A percentile compares a stretch with the other conserved stretches of the same genome.
These are phyloP conservation scores for Phellinidium pouzarii DNA, from an alignment of 1,284 basidiomycete genomes.

Conservation along the genomic window DNA sequence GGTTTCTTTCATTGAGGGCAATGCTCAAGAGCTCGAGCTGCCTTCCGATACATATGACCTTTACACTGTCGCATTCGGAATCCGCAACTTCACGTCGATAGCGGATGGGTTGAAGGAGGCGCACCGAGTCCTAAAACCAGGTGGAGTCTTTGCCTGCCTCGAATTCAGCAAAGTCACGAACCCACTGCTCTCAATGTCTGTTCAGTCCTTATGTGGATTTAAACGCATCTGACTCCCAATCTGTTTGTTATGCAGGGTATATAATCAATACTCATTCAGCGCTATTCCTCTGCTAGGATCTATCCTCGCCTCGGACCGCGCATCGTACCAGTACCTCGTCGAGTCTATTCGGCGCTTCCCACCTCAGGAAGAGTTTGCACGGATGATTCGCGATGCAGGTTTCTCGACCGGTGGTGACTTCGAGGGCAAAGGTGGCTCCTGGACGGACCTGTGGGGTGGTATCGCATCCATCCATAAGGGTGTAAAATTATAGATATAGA, in stretches of 20 bases:
- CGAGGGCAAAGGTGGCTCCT: slow-evolving; percentile 81
- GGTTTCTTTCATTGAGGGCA: slow-evolving; percentile 88
- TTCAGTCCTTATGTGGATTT: slow-evolving; percentile 19
- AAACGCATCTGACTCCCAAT: slow-evolving; percentile 14
- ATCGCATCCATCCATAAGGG: slow-evolving; percentile 82
- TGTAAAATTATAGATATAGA: slow-evolving; percentile 68
- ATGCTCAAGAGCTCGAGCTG: slow-evolving; percentile 84
- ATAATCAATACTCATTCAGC: slow-evolving; percentile 95
- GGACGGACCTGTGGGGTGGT: slow-evolving; percentile 82
- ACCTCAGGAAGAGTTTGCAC: slow-evolving; percentile 81
- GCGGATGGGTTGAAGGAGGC: slow-evolving; percentile 87
- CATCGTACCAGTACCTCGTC: slow-evolving; percentile 95
- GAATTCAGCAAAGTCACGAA: slow-evolving; percentile 96
- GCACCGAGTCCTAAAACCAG: slow-evolving; percentile 92
- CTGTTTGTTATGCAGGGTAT: slow-evolving; percentile 48
- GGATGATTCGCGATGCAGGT: slow-evolving; percentile 84
- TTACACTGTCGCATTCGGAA: slow-evolving; percentile 99
- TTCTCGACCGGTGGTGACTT: slow-evolving; percentile 67
- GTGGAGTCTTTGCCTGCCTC: slow-evolving; percentile 91
- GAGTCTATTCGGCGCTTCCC: slow-evolving; percentile 97
- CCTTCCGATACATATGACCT: slow-evolving; percentile 83
- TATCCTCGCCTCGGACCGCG: slow-evolving; percentile 91
- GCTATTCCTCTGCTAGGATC: slow-evolving; percentile 94
- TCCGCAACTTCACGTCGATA: slow-evolving; percentile 95
- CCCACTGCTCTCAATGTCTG: slow-evolving; percentile 81